Percentiles rank a stretch among this genome's conserved stretches.
These are phyloP conservation scores for Coccomyxa subellipsoidea DNA, from an alignment of 163 green algal genomes.

Conservation along the genomic window DNA sequence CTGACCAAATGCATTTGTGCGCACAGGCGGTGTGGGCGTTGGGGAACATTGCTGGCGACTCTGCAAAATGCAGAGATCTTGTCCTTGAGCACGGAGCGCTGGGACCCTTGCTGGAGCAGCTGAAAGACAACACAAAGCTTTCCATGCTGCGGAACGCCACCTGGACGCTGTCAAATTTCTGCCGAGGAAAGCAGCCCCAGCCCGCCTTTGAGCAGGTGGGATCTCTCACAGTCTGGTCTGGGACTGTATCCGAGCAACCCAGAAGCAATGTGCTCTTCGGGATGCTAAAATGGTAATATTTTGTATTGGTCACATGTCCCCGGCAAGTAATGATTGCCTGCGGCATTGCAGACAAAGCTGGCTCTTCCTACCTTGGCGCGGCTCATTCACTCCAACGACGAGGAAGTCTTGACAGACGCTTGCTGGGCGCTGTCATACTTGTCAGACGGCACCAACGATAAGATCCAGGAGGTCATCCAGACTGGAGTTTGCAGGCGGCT, in stretches of 20 bases:
- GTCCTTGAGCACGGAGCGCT: constrained; percentile 77
- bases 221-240: neutral
- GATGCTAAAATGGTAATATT: too few species aligned
- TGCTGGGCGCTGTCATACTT: constrained; percentile 99
- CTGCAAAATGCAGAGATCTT: constrained; percentile 77
- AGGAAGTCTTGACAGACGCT: constrained; percentile 97
- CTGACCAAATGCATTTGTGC: too few species aligned
- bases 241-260: too few species aligned
- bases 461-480: constrained; percentile 95
- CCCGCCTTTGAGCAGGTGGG: constrained; percentile 80
- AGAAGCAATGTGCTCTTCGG: too few species aligned
- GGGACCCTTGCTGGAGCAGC: constrained; percentile 75
- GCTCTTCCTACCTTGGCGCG: constrained; percentile 87
- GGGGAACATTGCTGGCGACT: constrained; percentile 94
- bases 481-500: constrained; percentile 87
- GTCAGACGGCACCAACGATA: constrained; percentile 96
- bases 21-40: constrained; percentile 96
- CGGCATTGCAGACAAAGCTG: constrained; percentile 78
- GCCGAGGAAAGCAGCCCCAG: constrained; percentile 91
- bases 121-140: constrained; percentile 89
- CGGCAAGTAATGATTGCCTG: too few species aligned
- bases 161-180: constrained; percentile 99
- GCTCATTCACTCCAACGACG: constrained; percentile 68
- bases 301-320: too few species aligned
- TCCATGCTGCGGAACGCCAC: constrained; percentile 98